These are phyloP conservation scores for Aschersonia sp. DNA, from an alignment of 2,329 filamentous ascomycete genomes.

Conservation along the genomic window DNA sequence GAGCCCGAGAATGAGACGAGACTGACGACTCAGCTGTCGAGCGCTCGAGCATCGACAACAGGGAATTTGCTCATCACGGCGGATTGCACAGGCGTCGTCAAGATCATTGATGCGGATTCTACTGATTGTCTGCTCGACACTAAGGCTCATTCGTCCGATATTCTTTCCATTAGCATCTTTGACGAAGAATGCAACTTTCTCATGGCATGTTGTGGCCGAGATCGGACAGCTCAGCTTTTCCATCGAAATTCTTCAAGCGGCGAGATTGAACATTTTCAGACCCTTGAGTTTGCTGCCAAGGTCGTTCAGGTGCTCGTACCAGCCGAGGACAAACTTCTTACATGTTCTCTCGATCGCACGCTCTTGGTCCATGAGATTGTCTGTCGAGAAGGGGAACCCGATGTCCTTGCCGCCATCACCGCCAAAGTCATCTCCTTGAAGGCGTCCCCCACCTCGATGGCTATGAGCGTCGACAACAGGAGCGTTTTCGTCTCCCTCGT, in stretches of 20 bases:
- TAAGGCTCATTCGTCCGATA: conserved; percentile 77
- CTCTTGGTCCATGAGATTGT: conserved; percentile 71
- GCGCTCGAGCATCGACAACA: conserved; percentile 43
- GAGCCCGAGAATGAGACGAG: conserved; percentile 35
- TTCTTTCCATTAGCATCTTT: conserved; percentile 66
- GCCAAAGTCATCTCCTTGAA: conserved; percentile 69
- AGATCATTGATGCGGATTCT: conserved; percentile 49
- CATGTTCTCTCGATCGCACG: conserved; percentile 78
- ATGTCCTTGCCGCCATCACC: conserved; percentile 62
- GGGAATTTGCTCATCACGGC: conserved; percentile 63
- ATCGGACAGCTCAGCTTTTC: conserved; percentile 91
- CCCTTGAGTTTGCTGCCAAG: conserved; percentile 80
- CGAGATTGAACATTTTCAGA: conserved; percentile 69
- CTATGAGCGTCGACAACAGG: conserved; percentile 47
- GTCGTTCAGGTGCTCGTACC: conserved; percentile 66
- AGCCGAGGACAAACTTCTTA: conserved; percentile 61
- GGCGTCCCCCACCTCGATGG: conserved; percentile 75
- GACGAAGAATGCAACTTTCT: conserved; percentile 47
- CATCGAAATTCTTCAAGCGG: conserved; percentile 36
- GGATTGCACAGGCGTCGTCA: conserved; percentile 74
- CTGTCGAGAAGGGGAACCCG: conserved; percentile 48
- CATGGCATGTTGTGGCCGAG: conserved; percentile 71
- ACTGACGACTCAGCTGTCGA: conserved; percentile 41
- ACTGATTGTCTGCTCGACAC: conserved; percentile 52
- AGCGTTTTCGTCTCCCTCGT: conserved; percentile 44